Percentiles rank a stretch among this genome's conserved stretches.
These are phyloP conservation scores for Annulohypoxylon moriforme DNA, from an alignment of 495 filamentous ascomycete species.

Conservation along the genomic window DNA sequence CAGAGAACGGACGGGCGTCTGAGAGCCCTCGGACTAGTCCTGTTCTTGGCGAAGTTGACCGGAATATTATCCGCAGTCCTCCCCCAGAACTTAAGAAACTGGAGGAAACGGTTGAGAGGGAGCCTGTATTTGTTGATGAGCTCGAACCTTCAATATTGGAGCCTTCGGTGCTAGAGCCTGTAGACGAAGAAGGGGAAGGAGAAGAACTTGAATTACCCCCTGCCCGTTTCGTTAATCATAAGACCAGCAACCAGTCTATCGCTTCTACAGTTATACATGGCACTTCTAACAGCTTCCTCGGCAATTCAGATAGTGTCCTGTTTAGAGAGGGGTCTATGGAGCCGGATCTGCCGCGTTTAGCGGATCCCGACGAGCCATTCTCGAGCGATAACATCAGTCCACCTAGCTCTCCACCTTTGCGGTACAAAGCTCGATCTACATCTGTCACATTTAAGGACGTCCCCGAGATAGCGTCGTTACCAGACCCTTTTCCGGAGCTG, in stretches of 20 bases:
- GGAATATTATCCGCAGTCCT: constrained; percentile 39
- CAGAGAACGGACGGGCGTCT: constrained; percentile 14
- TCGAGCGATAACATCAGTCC: constrained; percentile 54
- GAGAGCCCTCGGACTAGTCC: constrained; percentile 1
- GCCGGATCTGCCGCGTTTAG: constrained; percentile 52
- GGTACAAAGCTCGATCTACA: constrained; percentile 52
- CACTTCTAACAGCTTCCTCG: constrained; percentile 39
- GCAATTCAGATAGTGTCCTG: constrained; percentile 38
- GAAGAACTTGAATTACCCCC: constrained; percentile 46
- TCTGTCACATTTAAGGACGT: constrained; percentile 59
- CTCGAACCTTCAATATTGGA: constrained; percentile 58
- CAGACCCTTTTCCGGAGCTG: constrained; percentile 43
- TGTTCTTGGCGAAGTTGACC: constrained; percentile 41
- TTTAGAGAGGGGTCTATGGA: constrained; percentile 47
- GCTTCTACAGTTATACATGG: constrained; percentile 56
- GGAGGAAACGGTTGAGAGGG: not conserved
- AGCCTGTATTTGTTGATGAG: constrained; percentile 51
- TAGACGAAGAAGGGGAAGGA: constrained; percentile 47
- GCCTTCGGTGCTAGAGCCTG: constrained; percentile 49
- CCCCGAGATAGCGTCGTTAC: constrained; percentile 52
- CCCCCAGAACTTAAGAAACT: constrained; percentile 31
- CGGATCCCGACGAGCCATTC: constrained; percentile 48
- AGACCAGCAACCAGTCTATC: constrained; percentile 52
- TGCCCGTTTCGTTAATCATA: constrained; percentile 38
- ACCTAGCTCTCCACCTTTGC: constrained; percentile 58